Evolutionary conservation across 192 early-diverging fungal genomes (phyloP).

Genomic region (Spizellomyces sp.): DNA sequence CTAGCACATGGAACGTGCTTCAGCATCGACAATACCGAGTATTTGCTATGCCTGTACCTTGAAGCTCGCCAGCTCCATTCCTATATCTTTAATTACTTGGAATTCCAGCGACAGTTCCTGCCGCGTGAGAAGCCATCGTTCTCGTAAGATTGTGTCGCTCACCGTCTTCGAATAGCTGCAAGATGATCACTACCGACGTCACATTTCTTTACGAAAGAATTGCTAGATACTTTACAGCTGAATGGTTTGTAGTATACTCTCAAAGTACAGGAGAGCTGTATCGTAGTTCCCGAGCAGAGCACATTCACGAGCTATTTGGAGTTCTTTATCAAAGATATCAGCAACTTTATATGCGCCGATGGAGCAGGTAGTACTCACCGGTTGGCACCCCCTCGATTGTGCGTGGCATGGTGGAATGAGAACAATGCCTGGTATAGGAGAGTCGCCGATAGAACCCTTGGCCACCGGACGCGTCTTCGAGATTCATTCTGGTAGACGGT

Average conservation of each 20-base stretch:
- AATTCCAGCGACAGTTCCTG: constrained; percentile 48
- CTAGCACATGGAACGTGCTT: neutral
- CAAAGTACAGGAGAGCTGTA: constrained; percentile 55
- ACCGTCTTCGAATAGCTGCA: constrained; percentile 50
- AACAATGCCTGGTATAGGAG: no score
- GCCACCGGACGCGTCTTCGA: no score
- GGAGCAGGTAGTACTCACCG: no score
- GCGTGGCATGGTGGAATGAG: no score
- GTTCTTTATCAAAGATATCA: constrained; percentile 17
- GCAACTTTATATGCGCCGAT: no score
- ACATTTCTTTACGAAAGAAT: neutral
- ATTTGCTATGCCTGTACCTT: constrained; percentile 38
- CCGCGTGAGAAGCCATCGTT: constrained; percentile 45
- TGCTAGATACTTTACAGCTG: constrained; percentile 33
- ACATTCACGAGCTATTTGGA: constrained; percentile 55
- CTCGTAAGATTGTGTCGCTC: constrained; percentile 27
- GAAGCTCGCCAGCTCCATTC: constrained; percentile 50
- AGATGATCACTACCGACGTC: neutral
- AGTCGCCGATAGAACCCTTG: no score
- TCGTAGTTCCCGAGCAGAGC: constrained; percentile 62
- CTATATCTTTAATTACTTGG: constrained; percentile 55
- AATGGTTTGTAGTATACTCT: constrained; percentile 54
- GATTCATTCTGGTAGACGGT: no score
- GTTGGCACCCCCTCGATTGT: no score
- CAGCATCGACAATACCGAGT: neutral